phyloP scores from a whole-genome alignment of 208 protist genomes.

The Porcisia hertigi region DNA sequence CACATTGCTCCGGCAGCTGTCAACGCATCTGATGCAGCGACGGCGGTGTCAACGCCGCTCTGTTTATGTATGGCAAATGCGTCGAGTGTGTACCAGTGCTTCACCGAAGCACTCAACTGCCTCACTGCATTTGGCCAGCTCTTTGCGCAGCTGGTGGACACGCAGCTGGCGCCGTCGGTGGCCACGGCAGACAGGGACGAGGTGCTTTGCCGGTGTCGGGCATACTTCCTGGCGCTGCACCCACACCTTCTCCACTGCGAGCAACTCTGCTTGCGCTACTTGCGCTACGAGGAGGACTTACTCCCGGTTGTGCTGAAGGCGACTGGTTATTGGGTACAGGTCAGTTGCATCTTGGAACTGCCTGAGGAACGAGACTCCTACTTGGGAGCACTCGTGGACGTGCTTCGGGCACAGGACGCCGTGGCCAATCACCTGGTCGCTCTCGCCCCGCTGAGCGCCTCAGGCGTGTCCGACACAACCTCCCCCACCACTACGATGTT shows the following conservation, averaged over 20 bases:
- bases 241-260: slow-evolving; percentile 30
- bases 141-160: slow-evolving; percentile 28
- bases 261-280: slow-evolving; percentile 24
- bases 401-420: slow-evolving; percentile 24
- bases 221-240: slow-evolving; percentile 30
- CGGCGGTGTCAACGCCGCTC: slow-evolving; percentile 1
- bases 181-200: neutral
- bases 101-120: slow-evolving; percentile 28
- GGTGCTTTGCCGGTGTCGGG: slow-evolving; percentile 6
- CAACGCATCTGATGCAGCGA: neutral
- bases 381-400: slow-evolving; percentile 40
- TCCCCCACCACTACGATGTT: neutral
- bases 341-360: slow-evolving; percentile 38
- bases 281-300: slow-evolving; percentile 47
- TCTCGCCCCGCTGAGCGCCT: slow-evolving; percentile 11
- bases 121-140: slow-evolving; percentile 24
- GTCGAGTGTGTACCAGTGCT: slow-evolving; percentile 17
- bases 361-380: slow-evolving; percentile 47
- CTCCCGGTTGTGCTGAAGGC: slow-evolving; percentile 51
- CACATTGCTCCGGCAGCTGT: neutral
- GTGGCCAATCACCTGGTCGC: slow-evolving; percentile 26
- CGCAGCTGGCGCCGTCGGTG: neutral
- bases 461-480: slow-evolving; percentile 2
- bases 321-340: slow-evolving; percentile 49
- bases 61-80: slow-evolving; percentile 14